Evolutionary conservation across 2,329 filamentous ascomycete species (phyloP).

Genomic region (Didymella lethalis): DNA sequence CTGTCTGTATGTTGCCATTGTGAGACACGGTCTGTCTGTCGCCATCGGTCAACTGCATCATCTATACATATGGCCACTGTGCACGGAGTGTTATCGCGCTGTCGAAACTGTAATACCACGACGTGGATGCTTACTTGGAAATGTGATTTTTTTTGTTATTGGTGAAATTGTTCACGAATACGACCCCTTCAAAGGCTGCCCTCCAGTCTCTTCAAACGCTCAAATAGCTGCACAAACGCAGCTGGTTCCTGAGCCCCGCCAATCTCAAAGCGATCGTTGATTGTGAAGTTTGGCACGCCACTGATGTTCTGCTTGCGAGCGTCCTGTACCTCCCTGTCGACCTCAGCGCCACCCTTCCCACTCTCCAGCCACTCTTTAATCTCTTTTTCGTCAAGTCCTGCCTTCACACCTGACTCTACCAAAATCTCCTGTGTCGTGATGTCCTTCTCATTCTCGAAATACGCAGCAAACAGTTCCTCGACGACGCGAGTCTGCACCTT

Average conservation of each 20-base stretch:
- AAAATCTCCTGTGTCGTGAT: slow-evolving; percentile 55
- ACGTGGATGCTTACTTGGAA: not conserved
- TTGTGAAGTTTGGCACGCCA: slow-evolving; percentile 78
- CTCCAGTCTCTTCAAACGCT: slow-evolving; percentile 62
- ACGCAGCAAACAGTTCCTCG: slow-evolving; percentile 52
- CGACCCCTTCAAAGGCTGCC: slow-evolving; percentile 25
- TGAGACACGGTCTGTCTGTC: not conserved
- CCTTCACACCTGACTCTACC: slow-evolving; percentile 52
- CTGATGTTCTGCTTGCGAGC: slow-evolving; percentile 61
- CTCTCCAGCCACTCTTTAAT: slow-evolving; percentile 54
- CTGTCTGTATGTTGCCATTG: too few relatives aligned
- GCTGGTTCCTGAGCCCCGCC: slow-evolving; percentile 75
- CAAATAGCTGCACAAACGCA: slow-evolving; percentile 72
- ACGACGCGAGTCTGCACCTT: slow-evolving; percentile 57
- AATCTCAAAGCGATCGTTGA: slow-evolving; percentile 72
- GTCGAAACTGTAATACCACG: not conserved
- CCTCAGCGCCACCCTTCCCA: slow-evolving; percentile 55
- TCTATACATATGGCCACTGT: not conserved
- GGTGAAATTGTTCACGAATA: not conserved
- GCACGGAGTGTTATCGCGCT: too few relatives aligned
- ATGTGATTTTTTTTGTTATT: not conserved
- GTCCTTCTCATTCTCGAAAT: slow-evolving; percentile 60
- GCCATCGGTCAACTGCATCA: not conserved
- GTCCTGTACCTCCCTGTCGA: slow-evolving; percentile 57
- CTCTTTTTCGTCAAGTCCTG: slow-evolving; percentile 55